Evolutionary conservation across 352 stramenopile species (phyloP).

Genomic region (Phytopythium vexans): DNA sequence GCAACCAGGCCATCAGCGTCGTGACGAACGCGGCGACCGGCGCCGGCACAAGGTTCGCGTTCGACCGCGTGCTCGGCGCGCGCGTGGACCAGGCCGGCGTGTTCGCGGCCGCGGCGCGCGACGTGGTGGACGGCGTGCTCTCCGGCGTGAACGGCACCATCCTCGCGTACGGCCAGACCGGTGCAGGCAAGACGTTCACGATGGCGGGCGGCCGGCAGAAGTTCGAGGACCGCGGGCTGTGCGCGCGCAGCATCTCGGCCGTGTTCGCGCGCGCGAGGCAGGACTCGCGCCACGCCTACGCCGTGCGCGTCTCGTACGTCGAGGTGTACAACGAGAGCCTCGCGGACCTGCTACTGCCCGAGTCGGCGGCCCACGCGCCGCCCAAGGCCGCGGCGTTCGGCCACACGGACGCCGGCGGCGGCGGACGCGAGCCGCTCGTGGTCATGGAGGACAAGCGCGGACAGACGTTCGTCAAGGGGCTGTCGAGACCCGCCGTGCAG

Average conservation of each 20-base stretch:
- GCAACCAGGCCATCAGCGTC: constrained; percentile 50
- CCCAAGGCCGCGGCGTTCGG: constrained; percentile 12
- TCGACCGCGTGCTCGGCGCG: constrained; percentile 56
- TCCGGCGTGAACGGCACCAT: constrained; percentile 74
- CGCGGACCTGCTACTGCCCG: constrained; percentile 74
- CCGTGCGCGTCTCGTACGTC: constrained; percentile 74
- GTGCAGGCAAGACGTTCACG: constrained; percentile 69
- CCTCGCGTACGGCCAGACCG: constrained; percentile 71
- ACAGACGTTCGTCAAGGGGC: constrained; percentile 64
- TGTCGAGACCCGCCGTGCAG: constrained; percentile 50
- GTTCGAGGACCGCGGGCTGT: constrained; percentile 61
- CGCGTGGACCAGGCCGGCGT: constrained; percentile 46
- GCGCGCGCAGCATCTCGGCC: constrained; percentile 42
- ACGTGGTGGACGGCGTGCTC: constrained; percentile 63
- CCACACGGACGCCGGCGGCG: constrained; percentile 3
- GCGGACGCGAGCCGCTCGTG: constrained; percentile 29
- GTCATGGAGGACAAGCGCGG: constrained; percentile 62
- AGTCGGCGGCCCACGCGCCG: neutral
- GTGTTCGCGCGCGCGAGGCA: constrained; percentile 50
- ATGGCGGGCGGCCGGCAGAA: constrained; percentile 52
- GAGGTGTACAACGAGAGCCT: constrained; percentile 91
- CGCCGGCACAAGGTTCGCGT: constrained; percentile 55
- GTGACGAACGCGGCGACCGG: constrained; percentile 48
- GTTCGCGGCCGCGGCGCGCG: constrained; percentile 32
- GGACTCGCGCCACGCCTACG: constrained; percentile 44